These are phyloP conservation scores for Pichia sp. DNA, from an alignment of 1,139 yeast species.

Conservation along the genomic window DNA sequence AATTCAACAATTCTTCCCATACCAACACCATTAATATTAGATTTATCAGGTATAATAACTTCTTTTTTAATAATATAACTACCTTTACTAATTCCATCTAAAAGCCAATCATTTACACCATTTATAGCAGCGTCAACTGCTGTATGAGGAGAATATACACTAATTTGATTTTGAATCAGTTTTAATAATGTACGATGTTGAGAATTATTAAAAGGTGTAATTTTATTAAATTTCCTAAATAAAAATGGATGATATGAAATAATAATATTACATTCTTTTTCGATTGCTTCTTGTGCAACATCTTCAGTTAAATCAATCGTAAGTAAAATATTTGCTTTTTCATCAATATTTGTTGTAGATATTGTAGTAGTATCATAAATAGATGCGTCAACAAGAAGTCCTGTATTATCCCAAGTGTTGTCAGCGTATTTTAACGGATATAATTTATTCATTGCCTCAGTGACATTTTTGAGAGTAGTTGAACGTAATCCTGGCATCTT, in stretches of 20 bases:
- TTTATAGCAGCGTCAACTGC: constrained; percentile 88
- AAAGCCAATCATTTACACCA: constrained; percentile 93
- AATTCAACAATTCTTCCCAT: constrained; percentile 76
- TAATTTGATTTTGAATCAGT: constrained; percentile 67
- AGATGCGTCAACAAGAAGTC: constrained; percentile 64
- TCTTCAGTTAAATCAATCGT: constrained; percentile 80
- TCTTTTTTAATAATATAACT: constrained; percentile 11
- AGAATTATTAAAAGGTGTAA: constrained; percentile 51
- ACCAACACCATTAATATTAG: constrained; percentile 46
- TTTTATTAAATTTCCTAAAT: constrained; percentile 76
- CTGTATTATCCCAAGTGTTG: constrained; percentile 89
- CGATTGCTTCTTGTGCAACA: constrained; percentile 83
- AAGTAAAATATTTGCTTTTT: constrained; percentile 45
- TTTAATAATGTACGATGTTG: constrained; percentile 75
- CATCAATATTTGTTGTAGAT: constrained; percentile 9
- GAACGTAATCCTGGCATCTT: constrained; percentile 3
- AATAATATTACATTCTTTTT: constrained; percentile 44
- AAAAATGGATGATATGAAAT: constrained; percentile 95
- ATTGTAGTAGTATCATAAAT: constrained; percentile 16
- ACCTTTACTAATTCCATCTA: constrained; percentile 45
- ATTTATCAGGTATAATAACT: constrained; percentile 35
- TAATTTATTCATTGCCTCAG: constrained; percentile 35
- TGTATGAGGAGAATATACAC: constrained; percentile 94
- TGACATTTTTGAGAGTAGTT: constrained; percentile 2
- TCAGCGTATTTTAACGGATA: constrained; percentile 50